These are phyloP conservation scores for Citrus hindsii DNA, from an alignment of 345 rosid genomes.

Conservation along the genomic window DNA sequence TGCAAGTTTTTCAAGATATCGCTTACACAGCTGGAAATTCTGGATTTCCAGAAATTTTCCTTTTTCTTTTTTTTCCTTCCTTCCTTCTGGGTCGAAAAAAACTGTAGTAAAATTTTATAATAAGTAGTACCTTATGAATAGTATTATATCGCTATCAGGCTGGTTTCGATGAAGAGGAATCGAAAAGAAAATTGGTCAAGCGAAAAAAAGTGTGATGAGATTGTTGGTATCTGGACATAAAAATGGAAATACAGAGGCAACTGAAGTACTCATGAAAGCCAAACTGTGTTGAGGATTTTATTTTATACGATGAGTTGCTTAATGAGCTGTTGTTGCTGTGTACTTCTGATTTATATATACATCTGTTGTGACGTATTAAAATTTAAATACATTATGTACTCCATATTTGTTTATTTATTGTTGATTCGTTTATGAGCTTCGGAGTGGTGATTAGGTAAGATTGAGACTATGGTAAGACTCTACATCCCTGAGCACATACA, in stretches of 20 bases:
- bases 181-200: no score
- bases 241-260: background rate
- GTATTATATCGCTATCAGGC: background rate
- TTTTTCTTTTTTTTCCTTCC: no score
- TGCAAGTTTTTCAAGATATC: background rate
- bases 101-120: no score
- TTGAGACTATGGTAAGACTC: background rate
- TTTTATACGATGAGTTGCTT: constrained; percentile 6
- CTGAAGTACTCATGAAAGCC: background rate
- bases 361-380: no score
- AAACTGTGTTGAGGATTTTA: background rate
- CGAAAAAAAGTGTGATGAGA: background rate
- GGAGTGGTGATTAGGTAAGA: background rate
- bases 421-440: background rate
- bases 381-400: no score
- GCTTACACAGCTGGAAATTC: background rate
- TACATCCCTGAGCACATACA: background rate
- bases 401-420: background rate
- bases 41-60: no score
- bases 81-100: background rate
- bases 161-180: background rate
- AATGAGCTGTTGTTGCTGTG: background rate
- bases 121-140: no score
- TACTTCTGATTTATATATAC: background rate
- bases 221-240: background rate